Conservation (phyloP, 805 yeast species). For the Ogataea ganodermae region DNA sequence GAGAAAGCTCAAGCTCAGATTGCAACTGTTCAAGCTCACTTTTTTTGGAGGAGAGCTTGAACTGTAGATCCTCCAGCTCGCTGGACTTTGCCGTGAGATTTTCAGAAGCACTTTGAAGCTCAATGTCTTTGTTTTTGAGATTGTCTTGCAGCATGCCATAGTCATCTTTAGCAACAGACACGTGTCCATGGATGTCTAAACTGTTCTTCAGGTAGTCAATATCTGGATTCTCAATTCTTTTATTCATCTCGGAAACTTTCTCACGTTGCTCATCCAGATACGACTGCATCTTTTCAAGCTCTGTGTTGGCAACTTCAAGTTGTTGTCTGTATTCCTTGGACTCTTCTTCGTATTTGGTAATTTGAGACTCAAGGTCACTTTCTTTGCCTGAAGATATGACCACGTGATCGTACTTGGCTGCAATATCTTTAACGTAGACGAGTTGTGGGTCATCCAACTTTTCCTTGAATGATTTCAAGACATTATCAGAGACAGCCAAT, state of each 20-base stretch:
- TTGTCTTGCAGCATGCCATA: constrained; percentile 3
- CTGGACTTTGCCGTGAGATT: background rate
- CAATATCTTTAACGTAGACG: constrained; percentile 27
- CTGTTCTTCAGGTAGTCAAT: constrained; percentile 9
- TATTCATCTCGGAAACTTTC: background rate
- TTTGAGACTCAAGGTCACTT: background rate
- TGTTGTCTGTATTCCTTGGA: background rate
- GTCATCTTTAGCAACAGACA: constrained; percentile 10
- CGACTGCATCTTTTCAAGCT: background rate
- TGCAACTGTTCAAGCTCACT: constrained; percentile 18
- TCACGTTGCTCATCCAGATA: background rate
- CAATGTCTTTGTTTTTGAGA: background rate
- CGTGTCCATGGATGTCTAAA: constrained; percentile 7
- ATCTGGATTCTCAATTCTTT: constrained; percentile 12
- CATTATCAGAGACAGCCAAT: background rate
- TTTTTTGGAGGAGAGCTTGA: background rate
- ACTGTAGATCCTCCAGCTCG: background rate
- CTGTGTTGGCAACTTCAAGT: background rate
- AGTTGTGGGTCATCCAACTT: constrained; percentile 30
- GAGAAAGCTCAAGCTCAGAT: constrained; percentile 11
- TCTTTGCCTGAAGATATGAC: constrained; percentile 7
- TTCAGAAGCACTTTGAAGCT: background rate
- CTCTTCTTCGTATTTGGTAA: background rate
- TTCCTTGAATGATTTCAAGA: constrained; percentile 8
- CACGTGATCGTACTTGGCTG: constrained; percentile 14